Evolutionary conservation across 2,329 filamentous ascomycete species (phyloP), one percentile per base, ranked within the genome.

Genomic region (Aspergillus sergii): DNA sequence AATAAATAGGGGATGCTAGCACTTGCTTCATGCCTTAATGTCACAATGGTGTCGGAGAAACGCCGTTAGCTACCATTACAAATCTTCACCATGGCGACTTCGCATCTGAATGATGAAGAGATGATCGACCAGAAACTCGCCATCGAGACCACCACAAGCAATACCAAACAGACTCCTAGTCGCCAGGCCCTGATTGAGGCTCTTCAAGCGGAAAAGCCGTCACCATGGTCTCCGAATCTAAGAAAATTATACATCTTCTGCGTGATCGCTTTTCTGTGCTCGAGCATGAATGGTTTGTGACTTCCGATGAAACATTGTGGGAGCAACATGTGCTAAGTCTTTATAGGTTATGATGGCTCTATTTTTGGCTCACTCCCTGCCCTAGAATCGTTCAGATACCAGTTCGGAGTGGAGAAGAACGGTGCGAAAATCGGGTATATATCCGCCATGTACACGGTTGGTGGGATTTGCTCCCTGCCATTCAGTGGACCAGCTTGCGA

Each of bases 331-430:
- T 8, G 43, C 43, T 46, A 23, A 46, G 2, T 23, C 9, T 4
- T 14, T 11, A 6, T 11, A 46, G 43, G 43, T 11, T 46, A 46
- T 46, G 86, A 88, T 66, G 85, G 85, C 43, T 85, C 83, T 32
- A 80, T 89, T 57, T 84, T 87, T 69, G 83, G 82, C 61, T 82
- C 82, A 41, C 73, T 86, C 21, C 72, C 83, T 21, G 80, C 82
- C 45, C 86, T 86, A 75, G 76, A 75, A 32, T 65, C 69, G 19
- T 83, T 83, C 73, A 72, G 78, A 43, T 66, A 74, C 6, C 79
- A 78, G 68, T 84, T 82, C 72, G 64, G 79, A 41, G 80, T 77
- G 34, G 68, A 72, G 14, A 76, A 76, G 55, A 73, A 75, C 16
- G 82, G 82, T 32, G 76, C 76, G 28, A 81, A 80, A 80, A 76